A percentile compares a stretch with the other conserved stretches of the same genome.
These are phyloP conservation scores for Exophiala mesophila DNA, from an alignment of 2,329 filamentous ascomycete species.

Conservation along the genomic window DNA sequence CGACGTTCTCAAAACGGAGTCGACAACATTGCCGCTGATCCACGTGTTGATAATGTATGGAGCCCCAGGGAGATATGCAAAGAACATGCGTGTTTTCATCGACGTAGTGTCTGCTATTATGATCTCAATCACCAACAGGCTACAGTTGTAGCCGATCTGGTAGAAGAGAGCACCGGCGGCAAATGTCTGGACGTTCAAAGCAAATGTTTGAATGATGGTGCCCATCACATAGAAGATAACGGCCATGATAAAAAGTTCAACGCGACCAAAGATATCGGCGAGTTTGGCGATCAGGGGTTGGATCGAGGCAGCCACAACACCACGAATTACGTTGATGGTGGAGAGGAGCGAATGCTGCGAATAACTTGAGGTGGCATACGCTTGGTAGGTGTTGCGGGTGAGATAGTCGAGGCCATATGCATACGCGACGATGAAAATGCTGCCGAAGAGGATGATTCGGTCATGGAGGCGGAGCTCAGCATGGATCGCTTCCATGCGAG, in stretches of 20 bases:
- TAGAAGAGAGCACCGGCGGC: slow-evolving; percentile 56
- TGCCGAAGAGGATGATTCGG: no score
- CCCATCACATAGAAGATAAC: slow-evolving; percentile 53
- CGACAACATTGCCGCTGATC: slow-evolving; percentile 54
- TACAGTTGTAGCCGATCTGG: slow-evolving; percentile 58
- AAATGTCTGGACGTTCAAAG: slow-evolving; percentile 47
- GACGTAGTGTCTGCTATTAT: slow-evolving; percentile 61
- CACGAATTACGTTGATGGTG: slow-evolving; percentile 54
- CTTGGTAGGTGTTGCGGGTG: no score
- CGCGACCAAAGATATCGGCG: slow-evolving; percentile 58
- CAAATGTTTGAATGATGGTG: slow-evolving; percentile 52
- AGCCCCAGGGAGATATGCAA: slow-evolving; percentile 56
- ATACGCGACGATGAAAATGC: no score
- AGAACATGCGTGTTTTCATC: slow-evolving; percentile 56
- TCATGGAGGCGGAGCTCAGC: no score
- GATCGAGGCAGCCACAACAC: slow-evolving; percentile 55
- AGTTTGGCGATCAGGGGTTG: slow-evolving; percentile 56
- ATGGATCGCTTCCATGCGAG: no score
- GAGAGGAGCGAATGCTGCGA: slow-evolving; percentile 51
- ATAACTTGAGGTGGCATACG: slow-evolving; percentile 47
- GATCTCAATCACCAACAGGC: slow-evolving; percentile 58
- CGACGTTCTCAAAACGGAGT: slow-evolving; percentile 44
- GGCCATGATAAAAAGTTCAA: slow-evolving; percentile 52
- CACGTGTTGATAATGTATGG: slow-evolving; percentile 59
- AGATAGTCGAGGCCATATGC: no score